Evolutionary conservation across 352 stramenopile species (phyloP).

Genomic region (Phytopythium helicoides): DNA sequence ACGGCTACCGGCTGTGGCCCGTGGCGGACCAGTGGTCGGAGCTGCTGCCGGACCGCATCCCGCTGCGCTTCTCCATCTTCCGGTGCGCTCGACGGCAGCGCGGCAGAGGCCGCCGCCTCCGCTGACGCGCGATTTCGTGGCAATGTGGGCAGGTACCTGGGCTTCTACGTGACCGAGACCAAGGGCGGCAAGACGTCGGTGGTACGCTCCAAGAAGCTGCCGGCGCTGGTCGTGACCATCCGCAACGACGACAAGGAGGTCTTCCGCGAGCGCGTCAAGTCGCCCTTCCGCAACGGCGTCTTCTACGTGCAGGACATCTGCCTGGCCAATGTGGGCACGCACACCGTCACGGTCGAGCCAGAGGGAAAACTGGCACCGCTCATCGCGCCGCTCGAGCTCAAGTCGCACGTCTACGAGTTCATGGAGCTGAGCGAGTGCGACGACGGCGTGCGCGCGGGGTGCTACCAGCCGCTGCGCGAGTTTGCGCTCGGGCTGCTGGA

Average conservation of each 20-base stretch:
- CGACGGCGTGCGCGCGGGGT: constrained; percentile 24
- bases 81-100: constrained; percentile 26
- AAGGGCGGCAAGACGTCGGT: constrained; percentile 63
- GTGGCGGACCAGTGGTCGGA: constrained; percentile 76
- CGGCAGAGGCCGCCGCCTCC: neutral
- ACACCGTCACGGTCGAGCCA: constrained; percentile 62
- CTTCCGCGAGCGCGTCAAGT: constrained; percentile 53
- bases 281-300: constrained; percentile 68
- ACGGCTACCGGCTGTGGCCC: constrained; percentile 65
- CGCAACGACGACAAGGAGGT: constrained; percentile 78
- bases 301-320: constrained; percentile 81
- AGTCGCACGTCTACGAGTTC: constrained; percentile 76
- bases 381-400: constrained; percentile 54
- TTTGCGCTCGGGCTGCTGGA: constrained; percentile 48
- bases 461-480: constrained; percentile 59
- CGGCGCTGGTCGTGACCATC: constrained; percentile 66
- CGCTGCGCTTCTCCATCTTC: constrained; percentile 76
- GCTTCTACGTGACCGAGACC: constrained; percentile 70
- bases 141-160: constrained; percentile 56
- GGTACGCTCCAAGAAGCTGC: constrained; percentile 47
- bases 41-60: constrained; percentile 54
- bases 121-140: too few relatives aligned
- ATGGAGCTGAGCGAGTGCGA: constrained; percentile 73
- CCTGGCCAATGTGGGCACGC: constrained; percentile 49
- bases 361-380: constrained; percentile 49